Conservation (phyloP, 352 stramenopile species). For the Pythium periplocum region DNA sequence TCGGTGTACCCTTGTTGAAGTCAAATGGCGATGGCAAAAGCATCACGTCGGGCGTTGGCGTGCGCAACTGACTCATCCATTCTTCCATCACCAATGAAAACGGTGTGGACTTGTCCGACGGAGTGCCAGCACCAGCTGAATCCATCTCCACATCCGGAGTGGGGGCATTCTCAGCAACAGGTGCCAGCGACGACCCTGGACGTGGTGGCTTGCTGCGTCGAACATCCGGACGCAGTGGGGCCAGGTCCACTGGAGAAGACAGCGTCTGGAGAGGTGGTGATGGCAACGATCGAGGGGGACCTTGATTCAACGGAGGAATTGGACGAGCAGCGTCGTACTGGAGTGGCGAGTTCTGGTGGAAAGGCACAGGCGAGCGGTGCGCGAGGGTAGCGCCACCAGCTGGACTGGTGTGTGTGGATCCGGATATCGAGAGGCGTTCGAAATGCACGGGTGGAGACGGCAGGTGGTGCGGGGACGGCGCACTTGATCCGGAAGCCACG, state of each 20-base stretch:
- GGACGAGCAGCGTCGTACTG: constrained; percentile 3
- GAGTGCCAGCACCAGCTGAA: constrained; percentile 7
- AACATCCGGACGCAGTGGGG: constrained; percentile 11
- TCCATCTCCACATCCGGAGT: constrained; percentile 17
- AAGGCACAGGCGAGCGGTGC: constrained; percentile 5
- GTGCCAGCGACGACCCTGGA: constrained; percentile 1
- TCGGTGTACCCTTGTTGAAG: constrained; percentile 73
- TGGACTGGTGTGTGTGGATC: constrained; percentile 11
- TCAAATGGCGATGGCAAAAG: constrained; percentile 74
- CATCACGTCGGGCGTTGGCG: constrained; percentile 73
- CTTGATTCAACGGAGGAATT: constrained; percentile 8
- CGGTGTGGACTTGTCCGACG: constrained; percentile 34
- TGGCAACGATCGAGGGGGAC: constrained; percentile 11
- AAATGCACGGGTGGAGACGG: constrained; percentile 10
- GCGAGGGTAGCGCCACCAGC: constrained; percentile 5
- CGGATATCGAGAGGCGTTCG: constrained; percentile 2
- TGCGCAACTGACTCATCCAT: constrained; percentile 76
- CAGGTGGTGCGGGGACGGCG: constrained; percentile 4
- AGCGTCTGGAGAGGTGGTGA: constrained; percentile 10
- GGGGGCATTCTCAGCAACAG: constrained; percentile 15
- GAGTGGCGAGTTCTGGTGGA: constrained; percentile 14
- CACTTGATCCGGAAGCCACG: too few species aligned
- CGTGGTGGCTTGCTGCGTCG: constrained; percentile 7
- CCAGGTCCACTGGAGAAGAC: constrained; percentile 11
- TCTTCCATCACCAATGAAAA: constrained; percentile 75